phyloP scores from a whole-genome alignment of 768 basidiomycete genomes.

The Dentipellis fragilis region DNA sequence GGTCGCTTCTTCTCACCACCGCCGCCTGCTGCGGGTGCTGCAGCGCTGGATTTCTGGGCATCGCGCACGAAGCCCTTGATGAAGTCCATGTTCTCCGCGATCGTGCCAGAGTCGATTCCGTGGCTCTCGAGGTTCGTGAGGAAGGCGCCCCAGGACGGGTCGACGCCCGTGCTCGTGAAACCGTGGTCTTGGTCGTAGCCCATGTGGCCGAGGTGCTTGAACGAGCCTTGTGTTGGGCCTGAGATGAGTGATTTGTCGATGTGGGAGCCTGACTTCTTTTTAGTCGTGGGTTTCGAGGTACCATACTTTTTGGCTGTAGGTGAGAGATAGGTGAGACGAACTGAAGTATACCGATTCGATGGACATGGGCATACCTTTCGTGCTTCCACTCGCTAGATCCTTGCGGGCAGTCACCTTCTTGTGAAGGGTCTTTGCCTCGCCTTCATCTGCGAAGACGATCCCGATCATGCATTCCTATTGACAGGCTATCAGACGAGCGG shows the following conservation, averaged over 20 bases:
- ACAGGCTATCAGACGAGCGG: background rate
- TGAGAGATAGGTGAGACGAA: constrained; percentile 17
- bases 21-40: background rate
- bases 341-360: background rate
- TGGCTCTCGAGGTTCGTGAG: constrained; percentile 51
- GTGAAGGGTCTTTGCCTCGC: constrained; percentile 73
- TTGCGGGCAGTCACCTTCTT: constrained; percentile 76
- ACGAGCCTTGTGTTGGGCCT: constrained; percentile 48
- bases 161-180: constrained; percentile 79
- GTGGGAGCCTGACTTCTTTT: constrained; percentile 53
- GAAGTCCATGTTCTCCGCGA: constrained; percentile 76
- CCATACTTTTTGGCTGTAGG: constrained; percentile 31
- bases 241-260: constrained; percentile 94
- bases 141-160: constrained; percentile 79
- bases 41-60: constrained; percentile 6
- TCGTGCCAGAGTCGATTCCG: constrained; percentile 60
- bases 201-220: constrained; percentile 91
- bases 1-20: constrained; percentile 19
- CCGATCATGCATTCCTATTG: constrained; percentile 82
- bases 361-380: constrained; percentile 20
- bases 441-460: constrained; percentile 80
- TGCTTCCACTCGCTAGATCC: constrained; percentile 21
- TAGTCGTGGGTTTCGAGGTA: constrained; percentile 31
- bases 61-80: constrained; percentile 75
- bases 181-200: constrained; percentile 84